Base-by-base conservation (phyloP, 2,329 filamentous ascomycete species). In the Sarocladium oryzae region DNA sequence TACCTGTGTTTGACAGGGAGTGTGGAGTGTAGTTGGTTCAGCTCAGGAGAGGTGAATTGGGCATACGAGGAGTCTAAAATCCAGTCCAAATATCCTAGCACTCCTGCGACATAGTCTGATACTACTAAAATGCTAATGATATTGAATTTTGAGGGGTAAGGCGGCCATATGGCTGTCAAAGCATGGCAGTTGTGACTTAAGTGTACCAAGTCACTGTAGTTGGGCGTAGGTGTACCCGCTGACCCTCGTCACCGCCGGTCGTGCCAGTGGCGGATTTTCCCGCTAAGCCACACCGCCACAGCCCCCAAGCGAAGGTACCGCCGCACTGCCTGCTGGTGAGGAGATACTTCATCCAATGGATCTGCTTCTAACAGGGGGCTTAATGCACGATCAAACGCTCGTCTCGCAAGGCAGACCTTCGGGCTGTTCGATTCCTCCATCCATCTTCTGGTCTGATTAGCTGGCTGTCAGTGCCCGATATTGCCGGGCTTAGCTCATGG, bases 211-310 rank as follows among this genome's bases (percentile, higher is more conserved):
- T 40, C 36, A 40, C 36, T 40, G 18, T 13, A 20, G 16, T 7
- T 13, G 33, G 33, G 33, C 33, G 33, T 5, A 10, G 16, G 33
- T 40, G 36, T 21, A 40, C 36, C 36, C 4, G n/a, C 36, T 15
- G n/a, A n/a, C n/a, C n/a, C n/a, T n/a, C 28, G 13, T 30, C 13
- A 40, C 7, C 21, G 21, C 23, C n/a, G 15, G 9, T 9, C 3
- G 13, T 26, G 40, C 7, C 23, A 43, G 40, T 28, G 40, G 40
- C 40, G 40, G 40, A 43, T 26, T 20, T 8, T 7, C 13, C 21
- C 8, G 40, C 40, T 43, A 26, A 43, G 40, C 40, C 40, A 43
- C 40, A 43, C 5, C 26, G 26, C 43, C 43, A 32, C 43, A 33
- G 43, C 26, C 28, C 7, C 21, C 37, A 4, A 9, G 21, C 15